phyloP scores from a whole-genome alignment of 176 grass and related monocot genomes.

The Dendrocalamus sinicus region DNA sequence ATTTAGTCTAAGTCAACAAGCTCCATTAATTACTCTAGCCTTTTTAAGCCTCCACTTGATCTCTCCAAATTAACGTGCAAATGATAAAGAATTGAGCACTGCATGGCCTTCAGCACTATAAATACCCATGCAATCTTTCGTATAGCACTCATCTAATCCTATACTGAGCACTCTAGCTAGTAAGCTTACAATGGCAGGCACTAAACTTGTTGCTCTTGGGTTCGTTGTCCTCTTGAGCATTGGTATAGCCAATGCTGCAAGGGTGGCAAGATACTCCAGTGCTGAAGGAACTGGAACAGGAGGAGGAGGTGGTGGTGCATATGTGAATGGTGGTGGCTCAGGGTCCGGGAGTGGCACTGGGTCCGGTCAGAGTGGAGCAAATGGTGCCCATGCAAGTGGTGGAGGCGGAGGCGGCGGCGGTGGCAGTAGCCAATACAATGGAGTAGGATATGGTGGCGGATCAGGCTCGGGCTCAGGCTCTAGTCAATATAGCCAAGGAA shows the following conservation, averaged over 20 bases:
- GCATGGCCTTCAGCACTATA: not conserved
- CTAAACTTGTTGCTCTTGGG: not conserved
- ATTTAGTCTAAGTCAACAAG: not conserved
- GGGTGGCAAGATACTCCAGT: constrained; percentile 12
- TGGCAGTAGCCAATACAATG: not conserved
- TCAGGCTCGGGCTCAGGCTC: not conserved
- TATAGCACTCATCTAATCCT: not conserved
- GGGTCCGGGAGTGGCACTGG: not conserved
- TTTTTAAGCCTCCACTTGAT: not conserved
- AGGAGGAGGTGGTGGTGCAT: not conserved
- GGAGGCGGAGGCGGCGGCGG: not conserved
- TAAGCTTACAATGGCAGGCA: constrained; percentile 28
- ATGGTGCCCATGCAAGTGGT: not conserved
- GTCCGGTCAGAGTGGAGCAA: not conserved
- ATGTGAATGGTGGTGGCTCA: not conserved
- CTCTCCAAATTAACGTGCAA: not conserved
- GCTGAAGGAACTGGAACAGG: not conserved
- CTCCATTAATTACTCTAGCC: not conserved
- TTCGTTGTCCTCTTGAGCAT: constrained; percentile 31
- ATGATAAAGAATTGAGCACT: not conserved
- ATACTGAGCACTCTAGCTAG: not conserved
- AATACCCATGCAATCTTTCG: not conserved
- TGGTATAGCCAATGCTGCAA: constrained; percentile 9
- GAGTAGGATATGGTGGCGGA: not conserved
- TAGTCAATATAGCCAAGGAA: not conserved